Evolutionary conservation across 2,329 filamentous ascomycete species (phyloP), one percentile per base, ranked within the genome.

Genomic region (Neurospora sp.): DNA sequence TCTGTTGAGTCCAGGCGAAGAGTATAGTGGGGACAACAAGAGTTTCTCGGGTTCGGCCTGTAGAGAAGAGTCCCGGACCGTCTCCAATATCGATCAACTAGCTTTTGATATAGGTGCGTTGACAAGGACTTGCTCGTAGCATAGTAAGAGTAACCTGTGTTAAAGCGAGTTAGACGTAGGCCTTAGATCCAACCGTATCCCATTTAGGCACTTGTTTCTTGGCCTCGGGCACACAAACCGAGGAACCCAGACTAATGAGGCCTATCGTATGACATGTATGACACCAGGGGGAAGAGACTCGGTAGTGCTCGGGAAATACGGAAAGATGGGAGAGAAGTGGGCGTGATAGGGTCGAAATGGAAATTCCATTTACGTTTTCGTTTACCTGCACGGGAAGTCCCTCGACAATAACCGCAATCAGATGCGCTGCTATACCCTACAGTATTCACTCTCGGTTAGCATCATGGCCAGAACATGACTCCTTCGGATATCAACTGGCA

Each of bases 1-100:
- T 84, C 81, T 66, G 82, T 79, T 33, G 88, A 87, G 75, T 92
- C 90, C 23, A 94, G 83, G 66, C 91, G 88, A 69, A 96, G 89
- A 0, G 91, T 93, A 78, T 95, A 98, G 77, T 97, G 93, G 65
- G 94, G 93, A 79, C 96, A 99, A 77, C 96, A 99, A 72, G 93
- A 92, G 70, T 89, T 85, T 70, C 86, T 86, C 75, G 92, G 89
- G 79, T 96, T 91, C 15, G 92, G 92, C 71, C 92, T 88, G 80
- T 96, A 96, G 67, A 96, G 82, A 8, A 93, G 82, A 37, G 82
- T 87, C 17, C 87, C 89, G 43, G 89, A 93, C 72, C 91, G 86
- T 78, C 92, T 89, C 91, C 91, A 96, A 72, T 89, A 91, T 73
- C 91, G 87, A 78, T 93, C 87, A 65, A 95, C 81, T 43, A 96